phyloP scores from a whole-genome alignment of 2,329 filamentous ascomycete genomes.

The Pyrenophora graminea region DNA sequence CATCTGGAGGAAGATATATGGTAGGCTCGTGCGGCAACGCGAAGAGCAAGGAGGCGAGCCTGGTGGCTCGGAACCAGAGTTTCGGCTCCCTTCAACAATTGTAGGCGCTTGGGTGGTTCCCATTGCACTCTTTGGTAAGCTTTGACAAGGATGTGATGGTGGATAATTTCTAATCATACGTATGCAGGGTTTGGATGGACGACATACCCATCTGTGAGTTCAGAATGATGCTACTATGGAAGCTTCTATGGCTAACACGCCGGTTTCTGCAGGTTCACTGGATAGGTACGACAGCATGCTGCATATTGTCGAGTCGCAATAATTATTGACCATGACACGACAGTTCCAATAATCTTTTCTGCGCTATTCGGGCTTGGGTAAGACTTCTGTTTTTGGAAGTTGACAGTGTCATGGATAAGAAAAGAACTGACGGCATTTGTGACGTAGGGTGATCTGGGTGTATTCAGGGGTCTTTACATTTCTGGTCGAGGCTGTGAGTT shows the following conservation, averaged over 20 bases:
- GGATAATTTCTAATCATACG: slow-evolving; percentile 34
- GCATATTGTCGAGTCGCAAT: slow-evolving; percentile 32
- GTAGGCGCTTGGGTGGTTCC: slow-evolving; percentile 77
- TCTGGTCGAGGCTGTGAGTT: slow-evolving; percentile 65
- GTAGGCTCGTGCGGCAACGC: slow-evolving; percentile 60
- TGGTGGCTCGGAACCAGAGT: slow-evolving; percentile 79
- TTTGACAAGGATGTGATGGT: slow-evolving; percentile 27
- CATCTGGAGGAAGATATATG: slow-evolving; percentile 67
- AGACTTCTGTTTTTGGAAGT: slow-evolving; percentile 21
- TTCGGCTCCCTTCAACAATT: slow-evolving; percentile 71
- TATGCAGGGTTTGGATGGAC: slow-evolving; percentile 76
- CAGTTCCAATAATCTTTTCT: slow-evolving; percentile 57
- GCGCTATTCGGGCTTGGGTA: slow-evolving; percentile 53
- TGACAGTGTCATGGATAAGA: slow-evolving; percentile 28
- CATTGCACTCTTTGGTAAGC: slow-evolving; percentile 74
- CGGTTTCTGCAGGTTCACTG: slow-evolving; percentile 52
- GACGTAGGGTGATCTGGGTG: slow-evolving; percentile 69
- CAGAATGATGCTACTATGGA: slow-evolving; percentile 59
- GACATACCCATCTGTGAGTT: slow-evolving; percentile 73
- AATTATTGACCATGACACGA: slow-evolving; percentile 40
- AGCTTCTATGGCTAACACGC: slow-evolving; percentile 37
- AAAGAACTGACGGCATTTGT: slow-evolving; percentile 35
- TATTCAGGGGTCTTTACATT: slow-evolving; percentile 90
- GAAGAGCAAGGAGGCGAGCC: slow-evolving; percentile 56
- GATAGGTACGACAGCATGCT: slow-evolving; percentile 50